Evolutionary conservation across 1,284 basidiomycete genomes (phyloP).

Genomic region (Thelephora terrestris): DNA sequence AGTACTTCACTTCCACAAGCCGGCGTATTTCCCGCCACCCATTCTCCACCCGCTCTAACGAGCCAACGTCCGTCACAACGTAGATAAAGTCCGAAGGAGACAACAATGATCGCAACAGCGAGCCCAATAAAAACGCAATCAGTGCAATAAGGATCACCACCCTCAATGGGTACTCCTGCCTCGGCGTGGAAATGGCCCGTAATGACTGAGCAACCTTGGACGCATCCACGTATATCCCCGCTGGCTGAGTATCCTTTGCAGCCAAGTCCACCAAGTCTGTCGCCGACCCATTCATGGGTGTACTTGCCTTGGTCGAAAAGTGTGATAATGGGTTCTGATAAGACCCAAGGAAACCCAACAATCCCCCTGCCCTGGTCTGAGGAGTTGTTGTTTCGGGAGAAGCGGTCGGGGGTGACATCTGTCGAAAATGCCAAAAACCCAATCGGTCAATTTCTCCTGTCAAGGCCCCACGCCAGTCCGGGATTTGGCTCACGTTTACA

Average conservation of each 20-base stretch:
- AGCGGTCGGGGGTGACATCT: conserved; percentile 10
- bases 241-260: background rate
- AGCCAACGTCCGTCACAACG: conserved; percentile 47
- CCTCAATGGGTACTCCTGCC: conserved; percentile 35
- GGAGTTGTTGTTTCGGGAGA: conserved; percentile 13
- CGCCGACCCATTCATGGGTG: conserved; percentile 1
- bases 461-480: too few relatives aligned
- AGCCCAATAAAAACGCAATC: conserved; percentile 87
- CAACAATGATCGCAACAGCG: conserved; percentile 76
- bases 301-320: conserved; percentile 20
- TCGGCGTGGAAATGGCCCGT: conserved; percentile 8
- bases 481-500: conserved; percentile 17
- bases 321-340: conserved; percentile 34
- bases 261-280: background rate
- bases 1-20: conserved; percentile 68
- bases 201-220: conserved; percentile 1
- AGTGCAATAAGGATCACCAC: conserved; percentile 72
- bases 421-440: conserved; percentile 4
- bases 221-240: conserved; percentile 1
- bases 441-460: background rate
- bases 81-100: conserved; percentile 91
- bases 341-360: conserved; percentile 34
- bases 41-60: conserved; percentile 36
- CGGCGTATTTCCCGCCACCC: conserved; percentile 80
- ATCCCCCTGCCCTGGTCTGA: conserved; percentile 19